phyloP scores from a whole-genome alignment of 345 rosid genomes.

The Pugionium dolabratum region DNA sequence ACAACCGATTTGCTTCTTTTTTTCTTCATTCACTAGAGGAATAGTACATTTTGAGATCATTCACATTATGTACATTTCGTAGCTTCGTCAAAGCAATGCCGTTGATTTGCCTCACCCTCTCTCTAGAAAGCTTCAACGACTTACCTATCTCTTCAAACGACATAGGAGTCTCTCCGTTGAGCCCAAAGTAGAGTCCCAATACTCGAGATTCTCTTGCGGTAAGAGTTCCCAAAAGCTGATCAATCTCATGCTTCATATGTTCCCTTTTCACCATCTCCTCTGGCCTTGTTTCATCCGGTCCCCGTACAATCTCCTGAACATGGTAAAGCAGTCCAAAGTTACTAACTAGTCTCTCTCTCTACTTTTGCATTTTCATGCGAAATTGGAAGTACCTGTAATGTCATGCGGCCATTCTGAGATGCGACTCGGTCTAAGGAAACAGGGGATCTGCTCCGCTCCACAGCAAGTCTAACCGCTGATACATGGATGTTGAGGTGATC shows the following conservation, averaged over 20 bases:
- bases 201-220: constrained; percentile 49
- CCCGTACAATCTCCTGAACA: constrained; percentile 53
- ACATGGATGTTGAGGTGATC: constrained; percentile 45
- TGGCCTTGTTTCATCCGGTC: constrained; percentile 53
- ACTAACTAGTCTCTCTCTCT: constrained; percentile 11
- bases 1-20: not conserved
- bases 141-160: constrained; percentile 51
- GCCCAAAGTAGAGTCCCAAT: constrained; percentile 48
- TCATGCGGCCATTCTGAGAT: constrained; percentile 46
- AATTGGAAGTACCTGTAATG: constrained; percentile 46
- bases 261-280: constrained; percentile 46
- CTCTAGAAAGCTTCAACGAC: constrained; percentile 52
- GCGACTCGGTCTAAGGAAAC: constrained; percentile 47
- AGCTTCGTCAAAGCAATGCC: constrained; percentile 47
- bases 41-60: constrained; percentile 44
- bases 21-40: constrained; percentile 32
- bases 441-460: constrained; percentile 45
- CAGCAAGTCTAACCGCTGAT: constrained; percentile 51
- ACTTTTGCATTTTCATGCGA: not conserved
- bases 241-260: constrained; percentile 41
- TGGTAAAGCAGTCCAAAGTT: not conserved
- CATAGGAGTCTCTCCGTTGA: constrained; percentile 51
- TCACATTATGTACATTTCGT: constrained; percentile 32
- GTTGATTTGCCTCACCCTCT: constrained; percentile 54
- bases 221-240: constrained; percentile 41